Base-by-base conservation (phyloP, 2,329 filamentous ascomycete genomes). In the Colletotrichum noveboracense region DNA sequence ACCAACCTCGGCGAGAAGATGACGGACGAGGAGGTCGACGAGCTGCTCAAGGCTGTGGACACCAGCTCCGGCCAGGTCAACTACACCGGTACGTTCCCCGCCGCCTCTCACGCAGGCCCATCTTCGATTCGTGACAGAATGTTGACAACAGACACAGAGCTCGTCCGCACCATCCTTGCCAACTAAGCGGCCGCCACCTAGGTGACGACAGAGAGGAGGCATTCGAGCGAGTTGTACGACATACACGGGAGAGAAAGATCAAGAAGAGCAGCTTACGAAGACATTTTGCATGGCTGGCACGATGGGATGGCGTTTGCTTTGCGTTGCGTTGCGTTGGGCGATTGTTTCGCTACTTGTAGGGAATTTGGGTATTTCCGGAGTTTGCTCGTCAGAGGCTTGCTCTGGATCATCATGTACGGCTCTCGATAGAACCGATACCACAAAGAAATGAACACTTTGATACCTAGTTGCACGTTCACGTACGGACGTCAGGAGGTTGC, bases 1-100 rank as follows among this genome's bases (percentile, higher is more conserved):
- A 99, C 97, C 73, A 98, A 98, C 85, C 88, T 99, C 81, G 97
- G 97, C 82, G 97, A 99, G 93, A 98, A 98, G 91, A 98, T 99
- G 96, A 95, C 94, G 0, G 96, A 99, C 82, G 97, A 98, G 78
- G 97, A 99, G 90, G 97, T 99, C 65, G 96, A 98, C 85, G 97
- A 99, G 91, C 91, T 99, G 83, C 93, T 99, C 85, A 99, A 98
- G 93, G 96, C 96, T 1, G 96, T 98, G 79, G 97, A 99, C 85
- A 98, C 96, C 77, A 97, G 94, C 87, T 96, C 94, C 71, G 96
- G 96, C 80, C 96, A 98, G 91, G 95, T 99, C 86, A 98, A 98
- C 89, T 99, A 99, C 86, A 96, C 94, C 79, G 96, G 95, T 97
- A 89, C 78, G 93, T 85, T 66, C 32, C 43, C 9, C 4, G 10